Conservation (phyloP, 345 rosid species). For the Fremontodendron californicum region DNA sequence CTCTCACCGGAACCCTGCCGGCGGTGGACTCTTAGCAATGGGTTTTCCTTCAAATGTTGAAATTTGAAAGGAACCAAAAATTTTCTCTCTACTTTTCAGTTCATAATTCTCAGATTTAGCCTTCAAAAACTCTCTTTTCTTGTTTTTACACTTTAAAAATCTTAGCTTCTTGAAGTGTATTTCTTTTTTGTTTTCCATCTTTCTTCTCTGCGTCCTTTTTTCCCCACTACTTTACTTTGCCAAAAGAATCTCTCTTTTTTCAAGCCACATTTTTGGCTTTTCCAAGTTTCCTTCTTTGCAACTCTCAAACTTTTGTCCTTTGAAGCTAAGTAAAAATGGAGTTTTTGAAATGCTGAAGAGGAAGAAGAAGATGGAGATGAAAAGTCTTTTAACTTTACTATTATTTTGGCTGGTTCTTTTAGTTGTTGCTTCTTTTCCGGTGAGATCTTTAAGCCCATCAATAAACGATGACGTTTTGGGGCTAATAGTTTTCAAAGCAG, state of each 20-base stretch:
- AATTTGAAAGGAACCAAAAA: background rate
- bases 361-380: constrained; percentile 13
- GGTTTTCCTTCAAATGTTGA: background rate
- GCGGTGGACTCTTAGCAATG: background rate
- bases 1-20: constrained; percentile 9
- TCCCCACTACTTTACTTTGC: background rate
- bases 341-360: background rate
- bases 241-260: background rate
- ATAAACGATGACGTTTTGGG: constrained; percentile 73
- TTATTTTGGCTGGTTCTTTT: constrained; percentile 16
- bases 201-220: too few species aligned
- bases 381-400: constrained; percentile 13
- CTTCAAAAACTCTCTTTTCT: background rate
- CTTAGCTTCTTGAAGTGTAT: background rate
- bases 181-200: too few species aligned
- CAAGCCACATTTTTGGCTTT: constrained; percentile 13
- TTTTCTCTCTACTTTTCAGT: constrained; percentile 27
- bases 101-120: background rate
- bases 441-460: constrained; percentile 57
- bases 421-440: constrained; percentile 25
- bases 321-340: background rate
- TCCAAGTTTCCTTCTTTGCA: background rate
- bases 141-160: background rate
- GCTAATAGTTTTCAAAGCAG: constrained; percentile 83
- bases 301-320: background rate